phyloP scores from a whole-genome alignment of 2,329 filamentous ascomycete species.

The Monosporascus sp. region DNA sequence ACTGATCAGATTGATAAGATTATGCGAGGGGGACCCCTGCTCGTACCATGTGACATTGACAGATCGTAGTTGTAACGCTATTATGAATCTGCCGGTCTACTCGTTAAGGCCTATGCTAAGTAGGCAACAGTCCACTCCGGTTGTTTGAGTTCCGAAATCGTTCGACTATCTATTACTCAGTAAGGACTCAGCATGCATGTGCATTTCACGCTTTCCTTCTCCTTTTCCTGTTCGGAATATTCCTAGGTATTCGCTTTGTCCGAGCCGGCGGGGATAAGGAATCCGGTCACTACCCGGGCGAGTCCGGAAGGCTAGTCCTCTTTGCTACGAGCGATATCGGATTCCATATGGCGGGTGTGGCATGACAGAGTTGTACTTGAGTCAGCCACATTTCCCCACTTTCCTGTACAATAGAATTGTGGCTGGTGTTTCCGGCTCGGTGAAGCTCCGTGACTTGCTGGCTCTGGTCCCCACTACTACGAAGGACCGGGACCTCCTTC shows the following conservation, averaged over 20 bases:
- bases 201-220: not conserved
- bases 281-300: constrained; percentile 5
- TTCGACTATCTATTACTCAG: constrained; percentile 1
- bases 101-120: not conserved
- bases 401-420: too few relatives aligned
- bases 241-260: not conserved
- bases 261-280: not conserved
- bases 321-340: not conserved
- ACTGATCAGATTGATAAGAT: constrained; percentile 36
- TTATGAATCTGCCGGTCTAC: constrained; percentile 4
- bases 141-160: constrained; percentile 16
- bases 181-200: not conserved
- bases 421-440: too few relatives aligned
- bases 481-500: too few relatives aligned
- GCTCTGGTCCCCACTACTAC: too few relatives aligned
- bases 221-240: not conserved
- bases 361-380: too few relatives aligned
- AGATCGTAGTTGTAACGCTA: too few relatives aligned
- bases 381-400: too few relatives aligned
- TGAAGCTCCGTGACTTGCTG: too few relatives aligned
- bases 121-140: not conserved
- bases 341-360: not conserved
- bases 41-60: constrained; percentile 1
- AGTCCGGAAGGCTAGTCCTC: constrained; percentile 6
- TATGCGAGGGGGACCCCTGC: constrained; percentile 17